A percentile compares a stretch with the other conserved stretches of the same genome.
Evolutionary conservation across 1,139 yeast genomes (phyloP).

Genomic region (Fermentozyma sake): DNA sequence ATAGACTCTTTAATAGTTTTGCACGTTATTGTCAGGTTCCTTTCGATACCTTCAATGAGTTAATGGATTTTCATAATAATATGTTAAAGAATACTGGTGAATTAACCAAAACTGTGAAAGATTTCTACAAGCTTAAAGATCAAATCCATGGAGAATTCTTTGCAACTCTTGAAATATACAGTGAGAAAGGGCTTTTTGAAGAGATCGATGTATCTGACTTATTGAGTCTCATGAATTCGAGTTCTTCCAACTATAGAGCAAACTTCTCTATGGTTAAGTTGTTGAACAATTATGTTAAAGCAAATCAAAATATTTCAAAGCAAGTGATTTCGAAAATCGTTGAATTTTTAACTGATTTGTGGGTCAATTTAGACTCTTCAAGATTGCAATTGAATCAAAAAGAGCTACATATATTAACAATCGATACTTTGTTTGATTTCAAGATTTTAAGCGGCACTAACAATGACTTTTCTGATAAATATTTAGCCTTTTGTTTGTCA

Average conservation of each 20-base stretch:
- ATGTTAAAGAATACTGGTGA: conserved; percentile 22
- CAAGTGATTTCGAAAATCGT: conserved; percentile 14
- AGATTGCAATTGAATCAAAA: conserved; percentile 65
- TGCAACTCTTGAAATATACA: conserved; percentile 10
- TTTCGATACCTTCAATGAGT: conserved; percentile 5
- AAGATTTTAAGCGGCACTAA: conserved; percentile 16
- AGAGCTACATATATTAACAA: conserved; percentile 53
- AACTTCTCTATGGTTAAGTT: conserved; percentile 21
- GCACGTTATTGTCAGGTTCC: conserved; percentile 4
- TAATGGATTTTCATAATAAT: conserved; percentile 13
- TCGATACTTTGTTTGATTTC: conserved; percentile 38
- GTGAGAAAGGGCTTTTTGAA: conserved; percentile 3
- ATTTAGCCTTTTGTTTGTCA: conserved; percentile 30
- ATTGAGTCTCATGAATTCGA: conserved; percentile 15
- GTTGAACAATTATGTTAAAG: conserved; percentile 6
- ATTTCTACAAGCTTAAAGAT: conserved; percentile 44
- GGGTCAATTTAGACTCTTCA: conserved; percentile 58
- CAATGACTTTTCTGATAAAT: conserved; percentile 1
- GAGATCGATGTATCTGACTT: conserved; percentile 7
- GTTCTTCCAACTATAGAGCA: conserved; percentile 21
- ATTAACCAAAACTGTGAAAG: conserved; percentile 20
- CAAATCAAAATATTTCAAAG: conserved; percentile 1
- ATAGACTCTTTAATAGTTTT: conserved; percentile 29
- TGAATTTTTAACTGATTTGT: conserved; percentile 37
- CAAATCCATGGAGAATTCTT: conserved; percentile 32